These are phyloP conservation scores for Tylopilus sp. DNA, from an alignment of 768 basidiomycete genomes.

Conservation along the genomic window DNA sequence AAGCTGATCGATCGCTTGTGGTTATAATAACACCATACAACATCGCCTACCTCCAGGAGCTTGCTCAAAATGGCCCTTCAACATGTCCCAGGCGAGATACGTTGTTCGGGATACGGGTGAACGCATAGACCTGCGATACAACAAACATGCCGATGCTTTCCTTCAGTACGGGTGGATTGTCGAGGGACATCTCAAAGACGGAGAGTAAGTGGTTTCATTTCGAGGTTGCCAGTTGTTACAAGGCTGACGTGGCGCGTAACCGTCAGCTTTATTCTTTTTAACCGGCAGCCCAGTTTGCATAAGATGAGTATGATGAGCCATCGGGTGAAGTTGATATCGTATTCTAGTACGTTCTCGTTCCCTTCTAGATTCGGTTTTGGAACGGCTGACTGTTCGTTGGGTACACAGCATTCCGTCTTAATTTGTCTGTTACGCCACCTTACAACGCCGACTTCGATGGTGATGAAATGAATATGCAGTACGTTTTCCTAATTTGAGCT, in stretches of 20 bases:
- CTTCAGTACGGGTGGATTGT: slow-evolving; percentile 99
- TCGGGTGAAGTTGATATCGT: slow-evolving; percentile 94
- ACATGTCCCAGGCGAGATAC: slow-evolving; percentile 96
- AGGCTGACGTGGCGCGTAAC: neutral
- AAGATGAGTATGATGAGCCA: slow-evolving; percentile 99
- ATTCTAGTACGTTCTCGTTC: slow-evolving; percentile 72
- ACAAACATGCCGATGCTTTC: slow-evolving; percentile 92
- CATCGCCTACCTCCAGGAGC: slow-evolving; percentile 87
- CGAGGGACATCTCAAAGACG: slow-evolving; percentile 95
- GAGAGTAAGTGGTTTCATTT: slow-evolving; percentile 71
- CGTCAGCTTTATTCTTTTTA: slow-evolving; percentile 59
- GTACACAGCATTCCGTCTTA: slow-evolving; percentile 84
- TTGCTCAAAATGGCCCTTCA: slow-evolving; percentile 92
- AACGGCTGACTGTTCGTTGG: slow-evolving; percentile 17
- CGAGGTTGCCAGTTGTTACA: neutral
- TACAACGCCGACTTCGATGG: slow-evolving; percentile 99
- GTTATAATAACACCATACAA: slow-evolving; percentile 91
- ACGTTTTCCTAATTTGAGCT: slow-evolving; percentile 36
- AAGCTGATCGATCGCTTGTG: slow-evolving; percentile 11
- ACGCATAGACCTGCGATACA: slow-evolving; percentile 93
- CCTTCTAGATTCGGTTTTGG: neutral
- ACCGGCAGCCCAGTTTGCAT: slow-evolving; percentile 96
- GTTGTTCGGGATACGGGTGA: slow-evolving; percentile 97
- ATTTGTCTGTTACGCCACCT: slow-evolving; percentile 96
- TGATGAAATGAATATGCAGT: slow-evolving; percentile 99